Evolutionary conservation across 1,139 yeast genomes (phyloP), one percentile per base, ranked within the genome.

Genomic region (Geotrichum macrosporum): DNA sequence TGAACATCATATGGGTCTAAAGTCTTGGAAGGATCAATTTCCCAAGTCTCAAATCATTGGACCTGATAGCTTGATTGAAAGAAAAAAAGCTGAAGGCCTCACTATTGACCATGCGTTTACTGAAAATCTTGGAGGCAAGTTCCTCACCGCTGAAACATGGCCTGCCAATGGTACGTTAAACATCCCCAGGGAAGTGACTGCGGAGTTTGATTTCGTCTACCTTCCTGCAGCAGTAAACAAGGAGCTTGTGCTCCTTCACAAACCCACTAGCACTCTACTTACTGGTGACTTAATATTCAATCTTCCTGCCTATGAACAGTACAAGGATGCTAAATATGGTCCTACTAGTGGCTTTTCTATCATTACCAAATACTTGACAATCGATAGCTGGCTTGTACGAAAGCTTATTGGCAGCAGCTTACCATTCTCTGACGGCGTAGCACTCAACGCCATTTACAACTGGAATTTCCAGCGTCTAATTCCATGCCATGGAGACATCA

Each of bases 211-310:
- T 57, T 75, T 80, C 53, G 74, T 78, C 12, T 80, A 71, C 57
- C 59, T 80, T 41, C 81, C 83, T 9, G 62, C 65, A 3, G 82
- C 77, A 57, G 61, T 54, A 26, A 80, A 80, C 60, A 72, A 74
- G 57, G 87, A 81, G 57, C 61, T 81, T 47, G 73, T 78, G 4
- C 56, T 76, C 55, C 76, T 60, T 57, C 77, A 77, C 57, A 68
- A 68, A 46, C 60, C 61, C 12, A 66, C 77, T 19, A 72, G 72
- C 55, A 67, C 76, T 0, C 57, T 81, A 32, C 68, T 76, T 50
- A 76, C 74, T 52, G 84, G 80, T 1, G 87, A 81, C 57, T 59
- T 80, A 48, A 32, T 79, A 13, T 73, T 80, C 62, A 77, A 78
- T 55, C 64, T 80, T 31, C 73, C 73, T 18, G 61, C 65, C 21